Conservation (phyloP, 2,329 filamentous ascomycete species). For the Penicillium sp. region DNA sequence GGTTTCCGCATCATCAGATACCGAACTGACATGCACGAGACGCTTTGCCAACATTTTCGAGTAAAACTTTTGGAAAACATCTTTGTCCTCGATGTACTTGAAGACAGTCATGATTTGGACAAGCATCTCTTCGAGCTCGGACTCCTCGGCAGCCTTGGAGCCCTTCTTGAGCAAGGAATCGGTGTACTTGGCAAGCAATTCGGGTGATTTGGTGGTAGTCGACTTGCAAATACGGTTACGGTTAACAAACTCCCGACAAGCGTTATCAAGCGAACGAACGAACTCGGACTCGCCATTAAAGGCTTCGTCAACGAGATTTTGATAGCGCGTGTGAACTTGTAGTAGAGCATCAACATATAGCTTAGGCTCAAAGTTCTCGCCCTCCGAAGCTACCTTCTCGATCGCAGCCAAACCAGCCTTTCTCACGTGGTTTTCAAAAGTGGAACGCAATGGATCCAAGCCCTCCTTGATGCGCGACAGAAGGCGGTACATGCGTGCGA, state of each 20-base stretch:
- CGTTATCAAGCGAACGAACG: conserved; percentile 92
- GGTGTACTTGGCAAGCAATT: conserved; percentile 92
- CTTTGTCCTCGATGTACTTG: conserved; percentile 99
- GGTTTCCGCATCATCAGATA: conserved; percentile 94
- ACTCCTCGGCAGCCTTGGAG: conserved; percentile 87
- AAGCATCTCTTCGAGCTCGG: conserved; percentile 84
- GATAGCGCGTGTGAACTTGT: conserved; percentile 92
- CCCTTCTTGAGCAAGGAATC: conserved; percentile 89
- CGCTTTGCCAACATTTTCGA: conserved; percentile 94
- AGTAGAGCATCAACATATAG: conserved; percentile 93
- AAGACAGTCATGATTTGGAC: conserved; percentile 98
- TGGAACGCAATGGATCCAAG: conserved; percentile 79
- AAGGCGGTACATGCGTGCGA: conserved; percentile 93
- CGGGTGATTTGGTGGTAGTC: conserved; percentile 89
- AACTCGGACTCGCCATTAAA: conserved; percentile 97
- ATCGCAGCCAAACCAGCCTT: conserved; percentile 86
- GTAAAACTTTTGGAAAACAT: conserved; percentile 99
- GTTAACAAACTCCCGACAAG: conserved; percentile 97
- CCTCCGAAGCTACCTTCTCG: conserved; percentile 83
- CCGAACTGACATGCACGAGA: conserved; percentile 90
- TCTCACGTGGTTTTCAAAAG: conserved; percentile 89
- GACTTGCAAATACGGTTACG: conserved; percentile 94
- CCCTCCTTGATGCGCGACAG: conserved; percentile 87
- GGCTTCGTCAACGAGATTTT: conserved; percentile 83
- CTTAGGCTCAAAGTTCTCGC: conserved; percentile 91